A percentile compares a stretch with the other conserved stretches of the same genome.
These are phyloP conservation scores for Aspergillus hancockii DNA, from an alignment of 495 filamentous ascomycete genomes.

Conservation along the genomic window DNA sequence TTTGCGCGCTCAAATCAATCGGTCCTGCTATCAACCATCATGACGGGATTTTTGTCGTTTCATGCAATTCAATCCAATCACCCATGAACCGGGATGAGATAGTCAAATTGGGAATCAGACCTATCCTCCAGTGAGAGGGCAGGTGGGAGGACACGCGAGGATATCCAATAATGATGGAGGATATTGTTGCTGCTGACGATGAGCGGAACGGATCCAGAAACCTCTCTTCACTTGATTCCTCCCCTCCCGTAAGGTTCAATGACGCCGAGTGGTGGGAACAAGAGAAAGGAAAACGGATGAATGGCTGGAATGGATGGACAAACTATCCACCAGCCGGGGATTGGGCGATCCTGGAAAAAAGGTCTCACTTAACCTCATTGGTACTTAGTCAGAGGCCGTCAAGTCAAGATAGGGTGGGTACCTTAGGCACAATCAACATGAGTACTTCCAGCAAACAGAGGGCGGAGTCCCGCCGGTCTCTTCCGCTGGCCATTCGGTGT, in stretches of 20 bases:
- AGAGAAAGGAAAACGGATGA: background rate
- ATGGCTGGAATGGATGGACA: background rate
- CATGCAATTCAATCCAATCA: too few species aligned
- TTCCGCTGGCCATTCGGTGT: constrained; percentile 34
- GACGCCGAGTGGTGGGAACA: background rate
- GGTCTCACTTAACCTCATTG: background rate
- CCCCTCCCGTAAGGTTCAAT: background rate
- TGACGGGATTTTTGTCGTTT: too few species aligned
- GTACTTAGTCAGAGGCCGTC: background rate
- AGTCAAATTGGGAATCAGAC: too few species aligned
- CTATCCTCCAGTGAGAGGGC: too few species aligned
- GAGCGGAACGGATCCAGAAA: background rate
- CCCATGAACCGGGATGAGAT: too few species aligned
- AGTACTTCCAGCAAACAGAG: constrained; percentile 5
- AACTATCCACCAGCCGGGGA: background rate
- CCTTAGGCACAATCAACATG: background rate
- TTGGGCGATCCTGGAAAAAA: background rate
- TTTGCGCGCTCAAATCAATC: too few species aligned
- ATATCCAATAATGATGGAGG: background rate
- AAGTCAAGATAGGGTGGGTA: background rate
- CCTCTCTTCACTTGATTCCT: background rate
- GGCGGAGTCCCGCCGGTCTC: constrained; percentile 41
- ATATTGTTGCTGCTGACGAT: background rate
- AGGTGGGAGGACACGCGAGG: background rate
- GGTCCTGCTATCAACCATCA: too few species aligned